Conservation (phyloP, 352 stramenopile species). For the Thraustochytrium sp. region DNA sequence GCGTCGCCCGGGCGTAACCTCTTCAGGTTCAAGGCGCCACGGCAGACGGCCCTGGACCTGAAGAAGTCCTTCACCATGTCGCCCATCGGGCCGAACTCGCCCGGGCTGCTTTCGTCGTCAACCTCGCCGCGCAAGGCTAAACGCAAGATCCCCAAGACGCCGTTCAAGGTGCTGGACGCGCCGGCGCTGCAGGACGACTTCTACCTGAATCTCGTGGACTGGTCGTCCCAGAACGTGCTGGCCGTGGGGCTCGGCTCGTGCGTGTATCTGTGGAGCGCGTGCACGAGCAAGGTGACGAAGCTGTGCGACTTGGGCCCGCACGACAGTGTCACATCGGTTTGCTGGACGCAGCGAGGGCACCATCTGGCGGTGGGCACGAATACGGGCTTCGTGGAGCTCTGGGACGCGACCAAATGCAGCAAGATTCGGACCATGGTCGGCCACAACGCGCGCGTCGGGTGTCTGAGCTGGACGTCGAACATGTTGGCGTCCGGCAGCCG, state of each 20-base stretch:
- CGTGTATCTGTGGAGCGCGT: conserved; percentile 97
- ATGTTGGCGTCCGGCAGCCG: conserved; percentile 83
- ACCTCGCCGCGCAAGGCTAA: conserved; percentile 23
- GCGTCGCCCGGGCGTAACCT: conserved; percentile 9
- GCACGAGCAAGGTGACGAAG: conserved; percentile 88
- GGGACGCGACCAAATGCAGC: conserved; percentile 85
- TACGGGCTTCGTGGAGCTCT: conserved; percentile 87
- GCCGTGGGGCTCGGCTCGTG: conserved; percentile 88
- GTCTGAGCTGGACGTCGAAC: conserved; percentile 86
- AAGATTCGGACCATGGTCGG: conserved; percentile 83
- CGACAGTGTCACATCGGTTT: conserved; percentile 92
- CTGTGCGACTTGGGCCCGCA: conserved; percentile 70
- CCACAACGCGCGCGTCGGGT: conserved; percentile 81
- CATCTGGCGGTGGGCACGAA: conserved; percentile 91
- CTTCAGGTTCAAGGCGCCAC: conserved; percentile 27
- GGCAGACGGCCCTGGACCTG: conserved; percentile 32
- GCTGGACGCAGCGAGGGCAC: conserved; percentile 78
- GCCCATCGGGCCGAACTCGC: conserved; percentile 24
- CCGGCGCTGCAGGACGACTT: conserved; percentile 98
- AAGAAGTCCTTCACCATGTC: conserved; percentile 37
- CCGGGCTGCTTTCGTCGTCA: not conserved
- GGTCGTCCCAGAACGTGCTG: conserved; percentile 91
- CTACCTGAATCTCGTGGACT: conserved; percentile 97
- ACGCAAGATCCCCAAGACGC: conserved; percentile 43
- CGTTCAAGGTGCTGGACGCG: conserved; percentile 89